These are phyloP conservation scores for Fusarium pseudocircinatum DNA, from an alignment of 2,329 filamentous ascomycete species.

Conservation along the genomic window DNA sequence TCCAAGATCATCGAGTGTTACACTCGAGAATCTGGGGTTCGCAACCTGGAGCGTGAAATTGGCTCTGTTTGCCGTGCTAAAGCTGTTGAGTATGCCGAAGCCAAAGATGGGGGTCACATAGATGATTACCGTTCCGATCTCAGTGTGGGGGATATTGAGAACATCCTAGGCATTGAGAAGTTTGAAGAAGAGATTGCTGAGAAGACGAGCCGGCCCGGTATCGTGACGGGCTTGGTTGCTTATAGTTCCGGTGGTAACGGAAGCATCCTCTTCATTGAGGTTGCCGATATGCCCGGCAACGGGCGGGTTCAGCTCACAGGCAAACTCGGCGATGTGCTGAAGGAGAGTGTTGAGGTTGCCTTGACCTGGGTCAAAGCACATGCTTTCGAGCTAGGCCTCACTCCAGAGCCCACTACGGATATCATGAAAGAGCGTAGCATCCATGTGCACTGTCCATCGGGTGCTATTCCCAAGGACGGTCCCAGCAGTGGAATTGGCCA, in stretches of 20 bases:
- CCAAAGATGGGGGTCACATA: conserved; percentile 76
- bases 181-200: conserved; percentile 97
- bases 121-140: conserved; percentile 79
- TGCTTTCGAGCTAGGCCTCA: conserved; percentile 88
- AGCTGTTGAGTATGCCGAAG: conserved; percentile 93
- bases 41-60: conserved; percentile 95
- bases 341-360: conserved; percentile 96
- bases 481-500: conserved; percentile 90
- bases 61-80: conserved; percentile 94
- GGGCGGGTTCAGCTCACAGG: conserved; percentile 95
- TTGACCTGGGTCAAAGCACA: conserved; percentile 97
- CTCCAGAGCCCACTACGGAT: conserved; percentile 81
- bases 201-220: conserved; percentile 82
- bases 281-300: conserved; percentile 94
- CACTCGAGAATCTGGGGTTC: conserved; percentile 94
- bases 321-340: conserved; percentile 94
- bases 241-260: conserved; percentile 94
- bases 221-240: conserved; percentile 95
- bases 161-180: conserved; percentile 90
- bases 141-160: conserved; percentile 82
- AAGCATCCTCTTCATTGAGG: conserved; percentile 97
- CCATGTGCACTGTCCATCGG: conserved; percentile 95
- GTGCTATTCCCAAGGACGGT: conserved; percentile 94
- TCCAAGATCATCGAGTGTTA: conserved; percentile 97
- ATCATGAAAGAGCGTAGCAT: conserved; percentile 96